These are phyloP conservation scores for Trichosporon coremiiforme DNA, from an alignment of 1,284 basidiomycete species.

Conservation along the genomic window DNA sequence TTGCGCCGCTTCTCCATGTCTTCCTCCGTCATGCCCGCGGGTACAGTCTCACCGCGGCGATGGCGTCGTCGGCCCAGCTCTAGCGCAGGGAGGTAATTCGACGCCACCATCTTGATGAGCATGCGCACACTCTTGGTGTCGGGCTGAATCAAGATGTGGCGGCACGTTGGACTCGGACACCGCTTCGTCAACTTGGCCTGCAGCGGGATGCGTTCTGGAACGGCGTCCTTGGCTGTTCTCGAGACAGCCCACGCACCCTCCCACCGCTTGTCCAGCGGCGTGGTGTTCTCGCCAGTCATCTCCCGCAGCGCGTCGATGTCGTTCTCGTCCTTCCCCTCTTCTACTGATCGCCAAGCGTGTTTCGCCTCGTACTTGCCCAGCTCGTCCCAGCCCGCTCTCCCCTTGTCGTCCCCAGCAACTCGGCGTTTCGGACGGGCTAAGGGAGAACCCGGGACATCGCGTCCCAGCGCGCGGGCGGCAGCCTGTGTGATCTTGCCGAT, in stretches of 20 bases:
- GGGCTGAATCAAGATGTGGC: conserved; percentile 96
- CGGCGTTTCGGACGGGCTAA: conserved; percentile 2
- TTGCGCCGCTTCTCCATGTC: conserved; percentile 20
- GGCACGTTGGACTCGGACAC: conserved; percentile 74
- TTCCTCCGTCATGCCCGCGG: conserved; percentile 20
- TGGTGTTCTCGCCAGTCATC: conserved; percentile 65
- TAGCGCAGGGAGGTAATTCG: conserved; percentile 88
- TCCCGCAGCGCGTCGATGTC: conserved; percentile 62
- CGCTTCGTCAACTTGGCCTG: conserved; percentile 93
- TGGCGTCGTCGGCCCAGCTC: conserved; percentile 62
- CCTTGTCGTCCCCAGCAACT: conserved; percentile 16
- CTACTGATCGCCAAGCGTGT: conserved; percentile 38
- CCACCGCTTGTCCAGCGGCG: conserved; percentile 78
- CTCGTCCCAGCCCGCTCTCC: conserved; percentile 44
- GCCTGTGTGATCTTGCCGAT: conserved; percentile 52
- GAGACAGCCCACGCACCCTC: conserved; percentile 74
- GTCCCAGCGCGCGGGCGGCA: conserved; percentile 46
- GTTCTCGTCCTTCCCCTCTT: conserved; percentile 30
- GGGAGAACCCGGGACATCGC: conserved; percentile 42
- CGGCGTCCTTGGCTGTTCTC: conserved; percentile 50
- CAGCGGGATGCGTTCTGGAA: conserved; percentile 83
- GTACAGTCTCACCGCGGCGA: conserved; percentile 28
- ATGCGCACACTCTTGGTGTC: conserved; percentile 93
- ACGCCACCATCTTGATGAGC: conserved; percentile 96
- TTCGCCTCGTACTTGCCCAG: conserved; percentile 45